Percentiles rank a stretch among this genome's conserved stretches.
phyloP scores from a whole-genome alignment of 768 basidiomycete genomes.

The Plicaturopsis crispa region DNA sequence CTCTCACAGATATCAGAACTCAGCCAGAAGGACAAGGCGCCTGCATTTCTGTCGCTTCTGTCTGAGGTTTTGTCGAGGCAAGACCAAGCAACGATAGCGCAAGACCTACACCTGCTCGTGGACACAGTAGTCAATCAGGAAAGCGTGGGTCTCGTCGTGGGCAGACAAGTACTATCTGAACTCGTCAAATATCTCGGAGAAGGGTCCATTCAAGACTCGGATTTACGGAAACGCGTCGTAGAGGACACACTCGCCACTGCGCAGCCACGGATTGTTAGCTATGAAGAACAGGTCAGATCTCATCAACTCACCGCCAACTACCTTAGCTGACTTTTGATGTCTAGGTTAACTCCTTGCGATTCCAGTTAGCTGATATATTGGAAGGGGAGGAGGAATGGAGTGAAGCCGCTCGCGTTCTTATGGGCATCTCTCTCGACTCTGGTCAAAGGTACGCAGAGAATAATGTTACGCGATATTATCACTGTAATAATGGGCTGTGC shows the following conservation, averaged over 20 bases:
- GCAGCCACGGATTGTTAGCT: constrained; percentile 79
- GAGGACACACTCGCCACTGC: constrained; percentile 64
- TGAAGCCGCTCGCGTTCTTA: constrained; percentile 85
- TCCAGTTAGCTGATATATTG: constrained; percentile 85
- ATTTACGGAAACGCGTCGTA: constrained; percentile 64
- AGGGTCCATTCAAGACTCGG: constrained; percentile 43
- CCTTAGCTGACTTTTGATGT: no score
- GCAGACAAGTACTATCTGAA: constrained; percentile 80
- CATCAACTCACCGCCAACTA: no score
- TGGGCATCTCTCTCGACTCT: constrained; percentile 88
- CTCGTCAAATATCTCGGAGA: constrained; percentile 65
- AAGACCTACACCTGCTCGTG: constrained; percentile 64
- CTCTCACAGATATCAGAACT: constrained; percentile 56
- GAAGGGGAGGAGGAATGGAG: constrained; percentile 92
- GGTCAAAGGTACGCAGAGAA: constrained; percentile 59
- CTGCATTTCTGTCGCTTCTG: constrained; percentile 65
- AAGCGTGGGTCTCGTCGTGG: constrained; percentile 76
- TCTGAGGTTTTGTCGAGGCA: constrained; percentile 52
- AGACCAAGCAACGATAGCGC: constrained; percentile 33
- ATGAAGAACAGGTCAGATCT: constrained; percentile 83
- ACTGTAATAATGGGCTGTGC: neutral
- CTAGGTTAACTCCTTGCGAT: constrained; percentile 77
- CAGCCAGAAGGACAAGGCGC: constrained; percentile 79
- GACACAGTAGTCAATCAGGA: constrained; percentile 81
- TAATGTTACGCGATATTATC: neutral